These are phyloP conservation scores for Leccinum sublutescens DNA, from an alignment of 768 basidiomycete species.

Conservation along the genomic window DNA sequence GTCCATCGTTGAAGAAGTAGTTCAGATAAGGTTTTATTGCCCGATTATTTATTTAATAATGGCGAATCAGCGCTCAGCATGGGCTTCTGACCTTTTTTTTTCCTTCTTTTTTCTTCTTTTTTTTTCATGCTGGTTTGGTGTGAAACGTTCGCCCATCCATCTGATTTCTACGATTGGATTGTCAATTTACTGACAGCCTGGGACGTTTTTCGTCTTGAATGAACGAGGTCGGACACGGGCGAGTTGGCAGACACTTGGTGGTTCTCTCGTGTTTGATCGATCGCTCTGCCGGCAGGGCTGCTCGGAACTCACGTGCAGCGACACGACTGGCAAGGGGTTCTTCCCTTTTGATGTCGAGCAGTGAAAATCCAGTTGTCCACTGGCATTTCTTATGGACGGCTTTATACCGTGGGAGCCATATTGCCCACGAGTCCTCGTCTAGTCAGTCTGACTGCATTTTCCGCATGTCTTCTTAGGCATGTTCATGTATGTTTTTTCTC, in stretches of 20 bases:
- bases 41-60: constrained; percentile 17
- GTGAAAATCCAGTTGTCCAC: not conserved
- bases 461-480: not conserved
- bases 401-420: not conserved
- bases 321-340: not conserved
- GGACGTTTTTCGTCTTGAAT: not conserved
- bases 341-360: not conserved
- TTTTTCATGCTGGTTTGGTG: constrained; percentile 6
- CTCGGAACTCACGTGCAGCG: not conserved
- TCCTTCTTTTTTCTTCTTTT: not conserved
- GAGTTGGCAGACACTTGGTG: not conserved
- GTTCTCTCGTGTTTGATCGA: not conserved
- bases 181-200: constrained; percentile 9
- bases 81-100: constrained; percentile 10
- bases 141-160: constrained; percentile 4
- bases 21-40: constrained; percentile 23
- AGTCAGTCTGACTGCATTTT: not conserved
- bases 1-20: constrained; percentile 5
- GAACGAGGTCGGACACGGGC: constrained; percentile 3
- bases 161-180: constrained; percentile 3
- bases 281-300: constrained; percentile 1
- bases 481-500: constrained; percentile 3
- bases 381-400: not conserved
- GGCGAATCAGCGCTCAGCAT: constrained; percentile 18
- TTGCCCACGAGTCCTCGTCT: not conserved